Percentiles rank a stretch among this genome's conserved stretches.
Evolutionary conservation across 371 early-diverging fungal genomes (phyloP).

Genomic region (Sporodiniella umbellata): DNA sequence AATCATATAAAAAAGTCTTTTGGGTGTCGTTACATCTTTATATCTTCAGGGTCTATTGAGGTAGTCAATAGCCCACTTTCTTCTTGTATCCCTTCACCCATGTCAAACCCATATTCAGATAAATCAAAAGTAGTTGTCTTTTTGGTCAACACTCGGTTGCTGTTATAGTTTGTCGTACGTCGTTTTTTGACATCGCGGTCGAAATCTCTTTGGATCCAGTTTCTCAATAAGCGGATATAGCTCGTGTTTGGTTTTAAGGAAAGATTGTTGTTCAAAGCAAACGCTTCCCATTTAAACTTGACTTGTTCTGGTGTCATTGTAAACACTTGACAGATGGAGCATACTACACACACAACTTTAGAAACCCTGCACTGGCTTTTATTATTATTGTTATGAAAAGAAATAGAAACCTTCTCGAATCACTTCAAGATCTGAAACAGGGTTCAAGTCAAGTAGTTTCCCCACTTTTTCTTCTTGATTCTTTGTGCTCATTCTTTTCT

Average conservation of each 20-base stretch:
- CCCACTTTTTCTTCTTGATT: not conserved
- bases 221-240: conserved; percentile 25
- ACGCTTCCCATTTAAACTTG: conserved; percentile 49
- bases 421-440: not conserved
- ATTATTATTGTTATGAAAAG: too few relatives aligned
- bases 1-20: too few relatives aligned
- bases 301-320: conserved; percentile 31
- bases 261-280: conserved; percentile 25
- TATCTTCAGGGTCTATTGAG: not conserved
- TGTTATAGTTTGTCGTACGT: conserved; percentile 1
- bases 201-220: conserved; percentile 30
- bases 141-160: conserved; percentile 9
- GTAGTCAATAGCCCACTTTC: not conserved
- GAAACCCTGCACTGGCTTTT: too few relatives aligned
- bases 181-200: conserved; percentile 23
- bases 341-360: conserved; percentile 2
- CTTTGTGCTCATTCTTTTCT: not conserved
- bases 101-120: conserved; percentile 16
- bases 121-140: conserved; percentile 8
- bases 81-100: not conserved
- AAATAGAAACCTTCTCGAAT: conserved; percentile 3
- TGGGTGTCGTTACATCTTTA: conserved; percentile 14
- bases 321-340: conserved; percentile 34
- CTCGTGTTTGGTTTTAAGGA: conserved; percentile 23
- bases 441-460: not conserved